Base-by-base conservation (phyloP, 139 green algal species). In the Chlorokybus atmophyticus region DNA sequence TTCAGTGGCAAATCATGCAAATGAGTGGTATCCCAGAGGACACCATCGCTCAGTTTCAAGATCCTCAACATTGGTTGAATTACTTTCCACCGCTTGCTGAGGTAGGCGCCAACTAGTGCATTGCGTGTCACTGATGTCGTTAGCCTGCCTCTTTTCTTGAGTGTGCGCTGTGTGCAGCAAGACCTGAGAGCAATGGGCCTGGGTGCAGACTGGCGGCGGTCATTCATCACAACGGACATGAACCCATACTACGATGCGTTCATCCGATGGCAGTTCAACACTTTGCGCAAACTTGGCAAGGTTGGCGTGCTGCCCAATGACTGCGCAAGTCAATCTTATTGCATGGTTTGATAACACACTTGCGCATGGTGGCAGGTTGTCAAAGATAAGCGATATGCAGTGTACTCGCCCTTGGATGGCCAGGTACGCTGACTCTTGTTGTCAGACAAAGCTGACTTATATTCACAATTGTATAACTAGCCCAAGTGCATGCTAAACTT, bases 161-260 rank as follows among this genome's bases (percentile, higher is more conserved):
- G 14, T 10, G 14, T 44, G 35, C 35, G 35, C 10, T 44, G 35
- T 14, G 10, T 44, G 35, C 35, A 76, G 71, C 67, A 79, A 2
- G 87, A 99, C 75, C 77, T 99, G 30, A 75, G 64, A 5, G 63
- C 68, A 29, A 88, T 99, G 78, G 92, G 90, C n/a, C 93, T 88
- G 57, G 90, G 92, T 17, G 80, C 96, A 14, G 92, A 99, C 75
- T 97, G 89, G 91, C 76, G 92, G 2, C 79, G 92, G 23, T 87
- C 79, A 44, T 99, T 99, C 80, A 90, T 98, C 68, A 99, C 92
- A 31, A 97, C 92, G 0, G 86, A 96, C 73, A 66, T 83, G 40
- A 97, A 99, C 79, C 87, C 88, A 3, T 96, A 86, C 78, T 99
- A 98, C 54, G 92, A 98, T 77, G 82, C 75, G 0, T 99, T 99